phyloP scores from a whole-genome alignment of 164 flowering plant species.

The Annona cherimola region DNA sequence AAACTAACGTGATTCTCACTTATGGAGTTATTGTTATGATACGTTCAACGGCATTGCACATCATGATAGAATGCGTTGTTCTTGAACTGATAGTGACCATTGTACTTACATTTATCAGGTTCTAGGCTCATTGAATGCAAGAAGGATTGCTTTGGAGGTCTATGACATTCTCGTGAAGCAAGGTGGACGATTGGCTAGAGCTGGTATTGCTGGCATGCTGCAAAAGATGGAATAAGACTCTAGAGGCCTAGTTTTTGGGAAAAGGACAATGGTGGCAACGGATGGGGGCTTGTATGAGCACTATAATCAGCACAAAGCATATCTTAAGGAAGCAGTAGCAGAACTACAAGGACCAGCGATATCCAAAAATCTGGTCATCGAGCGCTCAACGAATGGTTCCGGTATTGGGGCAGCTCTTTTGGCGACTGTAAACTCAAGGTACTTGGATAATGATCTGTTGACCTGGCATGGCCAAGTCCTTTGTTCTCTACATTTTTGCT shows the following conservation, averaged over 20 bases:
- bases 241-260: conserved; percentile 48
- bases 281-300: conserved; percentile 85
- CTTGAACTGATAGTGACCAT: not conserved
- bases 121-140: conserved; percentile 23
- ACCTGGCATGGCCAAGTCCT: not conserved
- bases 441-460: conserved; percentile 27
- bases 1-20: not conserved
- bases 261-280: conserved; percentile 81
- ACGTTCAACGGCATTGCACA: not conserved
- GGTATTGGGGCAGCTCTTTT: conserved; percentile 92
- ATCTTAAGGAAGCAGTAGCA: conserved; percentile 57
- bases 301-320: conserved; percentile 64
- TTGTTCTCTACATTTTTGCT: not conserved
- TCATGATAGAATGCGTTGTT: not conserved
- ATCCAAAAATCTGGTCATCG: conserved; percentile 55
- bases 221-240: conserved; percentile 76
- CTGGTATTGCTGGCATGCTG: conserved; percentile 88
- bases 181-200: conserved; percentile 80
- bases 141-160: conserved; percentile 52
- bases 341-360: conserved; percentile 63
- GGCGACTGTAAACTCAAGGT: conserved; percentile 78
- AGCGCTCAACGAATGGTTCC: conserved; percentile 83
- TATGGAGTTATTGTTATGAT: not conserved
- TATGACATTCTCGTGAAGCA: conserved; percentile 72
- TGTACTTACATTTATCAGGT: conserved; percentile 27